Evolutionary conservation across 2,329 filamentous ascomycete species (phyloP), one percentile per base, ranked within the genome.

Genomic region (Verticillium klebahnii): DNA sequence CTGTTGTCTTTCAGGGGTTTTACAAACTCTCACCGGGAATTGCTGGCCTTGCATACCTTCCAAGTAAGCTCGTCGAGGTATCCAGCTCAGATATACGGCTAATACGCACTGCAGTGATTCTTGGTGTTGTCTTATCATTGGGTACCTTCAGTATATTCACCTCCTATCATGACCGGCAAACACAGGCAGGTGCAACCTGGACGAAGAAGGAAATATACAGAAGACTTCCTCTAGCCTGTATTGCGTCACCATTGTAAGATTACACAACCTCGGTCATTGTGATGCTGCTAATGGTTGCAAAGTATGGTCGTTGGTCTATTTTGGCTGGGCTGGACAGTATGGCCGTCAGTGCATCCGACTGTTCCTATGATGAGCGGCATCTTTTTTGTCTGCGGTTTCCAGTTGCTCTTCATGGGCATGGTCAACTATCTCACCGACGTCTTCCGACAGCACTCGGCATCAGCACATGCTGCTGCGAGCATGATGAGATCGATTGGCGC

Each of bases 381-480:
- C 0, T 76, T 82, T 0, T 89, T 89, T 62, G 87, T 87, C 57
- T 72, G 83, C 61, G 87, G 85, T 8, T 89, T 86, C 67, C 77
- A 83, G 69, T 76, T 87, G 8, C 85, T 87, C 60, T 89, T 89
- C 70, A 86, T 88, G 72, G 83, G 85, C 0, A 76, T 88, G 34
- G 73, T 89, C n/a, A 88, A 88, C 66, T 89, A 89, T 67, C 77
- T 89, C 14, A 86, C 83, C 36, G 87, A 89, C 67, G 81, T 87
- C 54, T 89, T 84, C 67, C 45, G 45, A 14, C 45, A 50, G 4
- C n/a, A 23, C 11, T 85, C 86, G 0, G 68, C 67, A 9, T 67
- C 65, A 23, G 67, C 67, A 36, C 62, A 68, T 60, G 67, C 66
- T 5, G 67, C 68, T 3, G 59, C 62, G 12, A 64, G 64, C 50